These are phyloP conservation scores for Gracilaria vermiculophylla DNA, from an alignment of 23 red algal species.

Conservation along the genomic window DNA sequence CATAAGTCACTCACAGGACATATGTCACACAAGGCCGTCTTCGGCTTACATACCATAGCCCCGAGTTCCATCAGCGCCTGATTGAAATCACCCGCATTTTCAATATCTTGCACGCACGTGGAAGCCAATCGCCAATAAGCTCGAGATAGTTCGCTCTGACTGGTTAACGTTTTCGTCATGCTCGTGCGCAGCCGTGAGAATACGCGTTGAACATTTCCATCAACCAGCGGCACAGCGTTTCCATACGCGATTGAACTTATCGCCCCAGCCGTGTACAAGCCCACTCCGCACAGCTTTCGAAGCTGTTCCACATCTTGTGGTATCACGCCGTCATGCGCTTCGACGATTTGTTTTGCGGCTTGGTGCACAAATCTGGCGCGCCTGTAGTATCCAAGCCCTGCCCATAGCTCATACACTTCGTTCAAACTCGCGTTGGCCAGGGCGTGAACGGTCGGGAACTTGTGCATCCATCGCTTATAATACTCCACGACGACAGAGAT, in stretches of 20 bases:
- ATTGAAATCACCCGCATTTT: slow-evolving; percentile 81
- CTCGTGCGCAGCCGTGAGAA: slow-evolving; percentile 59
- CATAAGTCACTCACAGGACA: slow-evolving; percentile 80
- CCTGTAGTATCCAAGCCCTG: slow-evolving; percentile 96
- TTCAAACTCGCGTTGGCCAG: slow-evolving; percentile 72
- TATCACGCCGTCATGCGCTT: slow-evolving; percentile 53
- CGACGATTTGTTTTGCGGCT: slow-evolving; percentile 73
- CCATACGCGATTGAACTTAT: slow-evolving; percentile 93
- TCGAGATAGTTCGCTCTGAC: neutral
- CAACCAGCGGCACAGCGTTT: slow-evolving; percentile 60
- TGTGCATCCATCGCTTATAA: slow-evolving; percentile 79
- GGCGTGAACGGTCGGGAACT: slow-evolving; percentile 65
- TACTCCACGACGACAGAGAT: slow-evolving; percentile 74
- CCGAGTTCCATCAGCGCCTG: slow-evolving; percentile 97
- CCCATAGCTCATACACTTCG: slow-evolving; percentile 84
- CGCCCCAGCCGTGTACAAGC: slow-evolving; percentile 90
- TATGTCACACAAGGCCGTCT: slow-evolving; percentile 35
- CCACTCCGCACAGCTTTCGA: slow-evolving; percentile 68
- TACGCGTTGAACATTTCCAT: slow-evolving; percentile 93
- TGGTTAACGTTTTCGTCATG: neutral
- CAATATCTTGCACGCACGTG: slow-evolving; percentile 28
- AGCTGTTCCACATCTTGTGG: slow-evolving; percentile 48
- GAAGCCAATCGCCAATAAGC: slow-evolving; percentile 30
- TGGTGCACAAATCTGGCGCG: slow-evolving; percentile 76
- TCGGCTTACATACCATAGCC: slow-evolving; percentile 87